Evolutionary conservation across 441 rosid species (phyloP), one percentile per base, ranked within the genome.

Genomic region (Croton laevigatus): DNA sequence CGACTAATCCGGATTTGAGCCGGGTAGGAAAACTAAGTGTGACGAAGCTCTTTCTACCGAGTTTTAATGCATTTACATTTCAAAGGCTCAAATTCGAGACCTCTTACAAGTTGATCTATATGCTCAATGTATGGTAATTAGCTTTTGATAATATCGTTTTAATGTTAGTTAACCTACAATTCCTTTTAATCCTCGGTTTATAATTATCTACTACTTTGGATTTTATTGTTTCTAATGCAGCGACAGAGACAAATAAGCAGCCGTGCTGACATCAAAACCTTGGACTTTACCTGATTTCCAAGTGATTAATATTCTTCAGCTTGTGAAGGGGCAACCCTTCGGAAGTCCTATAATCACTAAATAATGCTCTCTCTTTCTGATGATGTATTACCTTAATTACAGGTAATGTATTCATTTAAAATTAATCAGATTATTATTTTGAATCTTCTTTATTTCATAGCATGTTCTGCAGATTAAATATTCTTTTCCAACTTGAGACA

Each of bases 301-400:
- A 40, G 68, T 52, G 7, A 72, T 46, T 66, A 66, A 66, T 32
- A 46, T 46, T 69, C 79, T 82, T 71, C 52, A 48, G 69, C 42
- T 9, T 58, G 61, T 67, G 82, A 70, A 64, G 66, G 61, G 78
- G 76, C 71, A 65, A 58, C 20, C 22, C n/a, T 8, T 22, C 3
- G 32, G 32, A 59, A 8, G 37, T 17, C 57, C 13, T 58, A 66
- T 37, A 7, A 22, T 37, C 5, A 22, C 65, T 62, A 57, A 40
- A 38, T 48, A 64, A 69, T 62, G 68, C 51, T 70, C 77, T 71
- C 79, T 59, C 65, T 17, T 51, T 79, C 73, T 68, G 73, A 27
- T 52, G 48, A 13, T 40, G 10, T 44, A 64, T 59, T 20, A 60
- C 59, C 74, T 68, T 65, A 40, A 51, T 17, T 14, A 62, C 65